Evolutionary conservation across 1,284 basidiomycete genomes (phyloP), one percentile per base, ranked within the genome.

Genomic region (Phellopilus nigrolimitatus): DNA sequence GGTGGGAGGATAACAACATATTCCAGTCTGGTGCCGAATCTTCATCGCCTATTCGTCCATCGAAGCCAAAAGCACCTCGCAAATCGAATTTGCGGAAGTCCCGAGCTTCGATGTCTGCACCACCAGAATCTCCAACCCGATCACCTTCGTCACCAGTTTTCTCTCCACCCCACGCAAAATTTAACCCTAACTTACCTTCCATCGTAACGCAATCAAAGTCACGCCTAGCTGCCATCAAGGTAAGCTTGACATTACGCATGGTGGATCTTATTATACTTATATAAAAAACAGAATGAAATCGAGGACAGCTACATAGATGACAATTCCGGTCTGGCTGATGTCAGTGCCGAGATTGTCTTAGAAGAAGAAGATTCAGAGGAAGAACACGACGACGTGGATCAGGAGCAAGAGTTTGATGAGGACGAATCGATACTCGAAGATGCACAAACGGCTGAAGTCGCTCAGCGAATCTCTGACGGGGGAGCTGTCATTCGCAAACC

Each of bases 1-100:
- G 85, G 27, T 90, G 87, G 87, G 87, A 90, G 62, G 88, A 90
- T 59, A 88, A 88, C 59, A 90, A 90, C 56, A 79, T 89, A 34
- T 90, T 90, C 64, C 87, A 90, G 62, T 88, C 85, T 10, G 87
- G 87, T 22, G 82, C 82, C 3, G 87, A 89, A 61, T 85, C 82
- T 10, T 86, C 87, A 10, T 88, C 86, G 15, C 87, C 87, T 12
- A 64, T 64, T 6, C 79, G 82, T 19, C 79, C 82, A 28, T 76
- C 82, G 8, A 74, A 75, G 47, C 61, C 71, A 3, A 80, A 75
- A 47, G 57, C 64, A n/a, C 62, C 72, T 36, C 75, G 80, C 39
- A 75, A 76, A 53, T 76, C 62, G 5, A 60, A 56, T 13, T 47
- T 60, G 1, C 62, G 71, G 43, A 78, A 74, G 55, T 74, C 78